These are phyloP conservation scores for Xylariaceae sp. DNA, from an alignment of 2,329 filamentous ascomycete genomes.

Conservation along the genomic window DNA sequence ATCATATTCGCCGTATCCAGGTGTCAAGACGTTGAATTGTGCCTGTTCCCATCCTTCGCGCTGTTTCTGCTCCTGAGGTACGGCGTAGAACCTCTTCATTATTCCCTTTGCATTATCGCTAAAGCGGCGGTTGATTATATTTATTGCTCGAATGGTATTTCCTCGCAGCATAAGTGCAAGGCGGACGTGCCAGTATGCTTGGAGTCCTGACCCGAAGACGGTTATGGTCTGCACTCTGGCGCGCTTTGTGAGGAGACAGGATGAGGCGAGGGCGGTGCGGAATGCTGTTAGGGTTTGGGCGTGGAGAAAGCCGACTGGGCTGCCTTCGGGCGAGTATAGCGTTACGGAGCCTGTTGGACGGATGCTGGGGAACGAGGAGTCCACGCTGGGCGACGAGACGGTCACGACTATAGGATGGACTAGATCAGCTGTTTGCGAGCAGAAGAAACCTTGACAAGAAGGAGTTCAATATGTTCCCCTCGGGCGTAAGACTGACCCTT, in stretches of 20 bases:
- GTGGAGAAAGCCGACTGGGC: constrained; percentile 64
- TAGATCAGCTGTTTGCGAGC: constrained; percentile 2
- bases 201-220: constrained; percentile 83
- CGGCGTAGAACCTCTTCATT: constrained; percentile 44
- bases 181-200: constrained; percentile 93
- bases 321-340: constrained; percentile 60
- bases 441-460: background rate
- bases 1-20: constrained; percentile 63
- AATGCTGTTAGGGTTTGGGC: constrained; percentile 75
- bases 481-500: constrained; percentile 48
- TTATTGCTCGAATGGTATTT: constrained; percentile 68
- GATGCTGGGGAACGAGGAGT: constrained; percentile 31
- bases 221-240: constrained; percentile 69
- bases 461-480: background rate
- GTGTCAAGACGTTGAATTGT: constrained; percentile 67
- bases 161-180: constrained; percentile 73
- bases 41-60: constrained; percentile 60
- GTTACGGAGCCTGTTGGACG: constrained; percentile 64
- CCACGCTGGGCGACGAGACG: constrained; percentile 42
- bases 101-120: constrained; percentile 51
- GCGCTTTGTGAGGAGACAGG: constrained; percentile 62
- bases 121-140: constrained; percentile 77
- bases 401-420: constrained; percentile 53
- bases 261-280: constrained; percentile 70
- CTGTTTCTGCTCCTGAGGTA: constrained; percentile 42